Base-by-base conservation (phyloP, 805 yeast genomes). In the Candida nemodendra region DNA sequence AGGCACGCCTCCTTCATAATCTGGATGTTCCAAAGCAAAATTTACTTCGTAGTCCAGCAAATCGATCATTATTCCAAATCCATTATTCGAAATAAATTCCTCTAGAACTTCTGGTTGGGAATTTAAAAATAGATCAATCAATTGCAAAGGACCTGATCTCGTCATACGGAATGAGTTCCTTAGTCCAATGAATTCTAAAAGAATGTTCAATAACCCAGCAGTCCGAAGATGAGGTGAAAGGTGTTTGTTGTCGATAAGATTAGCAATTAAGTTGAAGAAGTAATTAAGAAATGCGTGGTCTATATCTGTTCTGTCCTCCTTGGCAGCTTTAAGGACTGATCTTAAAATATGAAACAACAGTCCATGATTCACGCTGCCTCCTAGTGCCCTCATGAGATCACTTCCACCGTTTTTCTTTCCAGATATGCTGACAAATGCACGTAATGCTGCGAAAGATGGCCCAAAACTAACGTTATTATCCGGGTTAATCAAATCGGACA, bases 311-410 rank as follows among this genome's bases (percentile, higher is more conserved):
- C 48, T 54, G 29, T 61, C 61, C 5, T 57, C 62, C 42, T 62
- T 69, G 1, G 74, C 71, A 8, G 65, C 62, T 32, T 78, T 76
- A 38, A 76, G 67, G n/a, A 87, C 76, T 29, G 69, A 69, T 39
- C 90, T 74, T 19, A 89, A 57, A 21, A 81, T 74, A 53, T 85
- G 89, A 64, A 84, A 85, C 27, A 90, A 54, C 9, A 79, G 63
- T 1, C 97, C 97, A 60, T 90, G 96, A 43, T 81, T 79, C 27
- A 90, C 88, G 56, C 87, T 87, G 8, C 93, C 96, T 15, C 93
- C 87, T 46, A 89, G 59, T 9, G 85, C 79, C 41, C 88, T 72
- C 36, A 89, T 69, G 16, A 90, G 70, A 48, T 89, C 96, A 34
- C 81, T 70, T 13, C 90, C 81, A 76, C 89, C 83, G 4, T 72